Evolutionary conservation across 139 green algal species (phyloP), one percentile per base, ranked within the genome.

Genomic region (Chlamydomonas applanata): DNA sequence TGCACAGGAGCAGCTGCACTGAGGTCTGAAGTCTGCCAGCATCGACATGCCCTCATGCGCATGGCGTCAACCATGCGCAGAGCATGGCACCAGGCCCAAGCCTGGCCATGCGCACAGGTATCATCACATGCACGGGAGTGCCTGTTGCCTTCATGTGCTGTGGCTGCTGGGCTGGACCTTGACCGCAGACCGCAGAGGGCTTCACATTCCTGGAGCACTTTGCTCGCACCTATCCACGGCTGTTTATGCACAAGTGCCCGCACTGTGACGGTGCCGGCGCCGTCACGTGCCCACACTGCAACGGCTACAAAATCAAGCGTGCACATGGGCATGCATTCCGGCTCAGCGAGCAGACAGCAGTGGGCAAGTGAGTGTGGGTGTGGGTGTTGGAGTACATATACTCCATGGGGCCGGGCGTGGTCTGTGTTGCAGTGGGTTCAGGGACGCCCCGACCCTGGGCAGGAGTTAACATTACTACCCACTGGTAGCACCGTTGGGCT

Each of bases 131-230:
- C 46, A 56, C 14, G 46, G 14, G 17, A 56, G 14, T 65, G 57
- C 24, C 19, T 65, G 57, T 16, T 14, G 25, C 9, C 57, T n/a
- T n/a, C n/a, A n/a, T 32, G 24, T 65, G 16, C 14, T 65, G 22
- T 65, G 9, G 25, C 24, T 25, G 19, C 22, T 65, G 57, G 19
- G 9, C 13, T 19, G 19, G 19, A 29, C 24, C 24, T 68, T 36
- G n/a, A 46, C 16, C 2, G 24, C 81, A 90, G 85, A 59, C 86
- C 0, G 85, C 79, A 3, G 77, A 90, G 44, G 85, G 85, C 44
- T 85, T 84, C 63, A 88, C 85, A 1, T 67, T 90, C n/a, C 20
- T 82, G 29, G 85, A 88, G 30, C 85, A 90, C 72, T 82, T 86
- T 45, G 57, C 33, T 16, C 74, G 82, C 56, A 86, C 82, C 27